These are phyloP conservation scores for Parasitella parasitica DNA, from an alignment of 371 early-diverging fungal genomes.

Conservation along the genomic window DNA sequence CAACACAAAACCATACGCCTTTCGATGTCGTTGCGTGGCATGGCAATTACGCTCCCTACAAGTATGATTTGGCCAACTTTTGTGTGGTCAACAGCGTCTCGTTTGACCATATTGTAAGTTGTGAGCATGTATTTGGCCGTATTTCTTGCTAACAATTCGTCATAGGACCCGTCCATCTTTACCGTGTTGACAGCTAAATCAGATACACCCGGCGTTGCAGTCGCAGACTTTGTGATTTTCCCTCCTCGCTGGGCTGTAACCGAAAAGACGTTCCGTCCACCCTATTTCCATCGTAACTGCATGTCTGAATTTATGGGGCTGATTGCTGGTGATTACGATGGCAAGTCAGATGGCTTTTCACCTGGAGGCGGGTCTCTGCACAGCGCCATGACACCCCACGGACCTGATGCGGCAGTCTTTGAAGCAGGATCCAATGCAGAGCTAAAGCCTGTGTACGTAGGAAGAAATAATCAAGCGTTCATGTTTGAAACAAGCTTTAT, in stretches of 20 bases:
- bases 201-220: conserved; percentile 83
- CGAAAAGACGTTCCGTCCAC: conserved; percentile 92
- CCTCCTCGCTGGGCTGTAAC: conserved; percentile 97
- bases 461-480: conserved; percentile 85
- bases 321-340: conserved; percentile 91
- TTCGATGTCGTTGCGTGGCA: conserved; percentile 98
- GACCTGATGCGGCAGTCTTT: conserved; percentile 89
- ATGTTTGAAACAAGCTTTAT: conserved; percentile 94
- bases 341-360: conserved; percentile 86
- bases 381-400: conserved; percentile 88
- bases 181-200: conserved; percentile 94
- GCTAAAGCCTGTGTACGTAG: conserved; percentile 77
- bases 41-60: conserved; percentile 96
- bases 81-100: conserved; percentile 87
- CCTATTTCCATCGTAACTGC: conserved; percentile 95
- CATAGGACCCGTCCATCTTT: conserved; percentile 89
- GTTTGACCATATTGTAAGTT: conserved; percentile 83
- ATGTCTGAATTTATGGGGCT: conserved; percentile 97
- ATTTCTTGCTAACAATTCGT: not conserved
- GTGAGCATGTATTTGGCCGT: not conserved
- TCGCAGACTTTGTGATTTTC: conserved; percentile 97
- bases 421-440: conserved; percentile 73
- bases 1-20: conserved; percentile 81
- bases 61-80: conserved; percentile 88
- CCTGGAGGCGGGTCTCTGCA: conserved; percentile 93